phyloP scores from a whole-genome alignment of 495 filamentous ascomycete species.

The Xylaria castorea region DNA sequence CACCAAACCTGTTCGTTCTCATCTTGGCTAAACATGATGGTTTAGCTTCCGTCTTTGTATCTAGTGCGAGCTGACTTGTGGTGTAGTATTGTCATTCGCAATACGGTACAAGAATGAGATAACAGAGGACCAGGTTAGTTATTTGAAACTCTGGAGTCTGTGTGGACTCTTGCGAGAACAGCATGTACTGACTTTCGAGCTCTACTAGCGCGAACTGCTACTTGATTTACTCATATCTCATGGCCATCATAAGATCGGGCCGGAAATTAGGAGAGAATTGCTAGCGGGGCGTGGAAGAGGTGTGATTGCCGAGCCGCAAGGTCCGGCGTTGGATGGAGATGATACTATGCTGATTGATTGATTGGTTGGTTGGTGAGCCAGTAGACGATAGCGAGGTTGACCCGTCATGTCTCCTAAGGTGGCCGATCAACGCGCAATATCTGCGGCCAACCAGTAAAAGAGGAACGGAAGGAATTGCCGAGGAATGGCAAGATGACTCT shows the following conservation, averaged over 20 bases:
- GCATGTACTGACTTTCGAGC: not conserved
- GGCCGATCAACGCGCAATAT: not conserved
- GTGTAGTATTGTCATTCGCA: conserved; percentile 85
- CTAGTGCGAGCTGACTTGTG: not conserved
- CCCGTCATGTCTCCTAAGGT: not conserved
- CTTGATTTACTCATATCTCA: conserved; percentile 86
- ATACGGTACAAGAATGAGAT: conserved; percentile 85
- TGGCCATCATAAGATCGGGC: conserved; percentile 87
- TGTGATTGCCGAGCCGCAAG: conserved; percentile 64
- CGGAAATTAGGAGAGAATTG: conserved; percentile 89
- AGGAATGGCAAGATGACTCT: not conserved
- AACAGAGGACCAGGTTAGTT: conserved; percentile 63
- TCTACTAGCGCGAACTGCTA: conserved; percentile 73
- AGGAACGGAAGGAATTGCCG: not conserved
- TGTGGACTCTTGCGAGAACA: not conserved
- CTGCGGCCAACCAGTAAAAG: not conserved
- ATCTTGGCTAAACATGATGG: not conserved
- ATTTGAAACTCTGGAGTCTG: not conserved
- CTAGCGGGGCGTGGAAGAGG: conserved; percentile 89
- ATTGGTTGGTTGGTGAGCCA: conserved; percentile 35
- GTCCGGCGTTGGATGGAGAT: conserved; percentile 69
- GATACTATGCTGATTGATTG: conserved; percentile 79
- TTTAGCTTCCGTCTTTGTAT: not conserved
- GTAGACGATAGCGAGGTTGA: not conserved
- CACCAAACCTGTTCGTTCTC: conserved; percentile 62